Evolutionary conservation across 2,329 filamentous ascomycete genomes (phyloP), one percentile per base, ranked within the genome.

Genomic region (Sclerotiophoma versabilis): DNA sequence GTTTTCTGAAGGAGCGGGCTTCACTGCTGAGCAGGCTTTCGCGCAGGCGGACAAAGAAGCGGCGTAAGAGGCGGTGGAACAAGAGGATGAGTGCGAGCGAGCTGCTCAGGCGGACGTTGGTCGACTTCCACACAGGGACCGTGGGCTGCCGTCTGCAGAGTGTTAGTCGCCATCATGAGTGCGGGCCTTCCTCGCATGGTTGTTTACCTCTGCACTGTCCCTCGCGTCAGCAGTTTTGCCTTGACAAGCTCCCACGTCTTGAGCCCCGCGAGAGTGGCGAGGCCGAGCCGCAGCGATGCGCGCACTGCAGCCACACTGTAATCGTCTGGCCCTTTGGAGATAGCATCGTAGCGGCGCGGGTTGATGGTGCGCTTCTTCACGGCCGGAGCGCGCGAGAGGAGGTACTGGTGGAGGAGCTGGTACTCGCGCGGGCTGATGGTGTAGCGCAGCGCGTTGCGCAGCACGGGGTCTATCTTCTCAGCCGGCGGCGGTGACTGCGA

Each of bases 51-150:
- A 85, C 84, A 66, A 98, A 90, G 81, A 98, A 96, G 54, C 93
- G 91, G 77, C 93, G 92, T 22, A 98, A 86, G 1, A 96, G 81
- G 25, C 95, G 87, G 74, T 99, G 95, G 57, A 96, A 85, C 36
- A 98, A 85, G 17, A 98, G 83, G 59, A 97, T 92, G 2, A 90
- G 84, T 14, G 92, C 93, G 12, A 97, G 82, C 0, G 92, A 95
- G 8, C 93, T 80, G 0, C 92, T 93, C 9, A 96, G 81, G 49
- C 92, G 85, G 44, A 95, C 80, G 20, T 90, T 89, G 0, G 87
- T 81, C 0, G 88, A 91, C 58, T 76, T 79, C 61, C 78, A 74
- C 14, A 81, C 56, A 1, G 80, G 69, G 15, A 71, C 64, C 33
- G 73, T 77, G 12, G 72, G 60, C 49, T 75, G 73, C 10, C 68